Evolutionary conservation across 2,329 filamentous ascomycete genomes (phyloP), one percentile per base, ranked within the genome.

Genomic region (Sclerotinia trifoliorum): DNA sequence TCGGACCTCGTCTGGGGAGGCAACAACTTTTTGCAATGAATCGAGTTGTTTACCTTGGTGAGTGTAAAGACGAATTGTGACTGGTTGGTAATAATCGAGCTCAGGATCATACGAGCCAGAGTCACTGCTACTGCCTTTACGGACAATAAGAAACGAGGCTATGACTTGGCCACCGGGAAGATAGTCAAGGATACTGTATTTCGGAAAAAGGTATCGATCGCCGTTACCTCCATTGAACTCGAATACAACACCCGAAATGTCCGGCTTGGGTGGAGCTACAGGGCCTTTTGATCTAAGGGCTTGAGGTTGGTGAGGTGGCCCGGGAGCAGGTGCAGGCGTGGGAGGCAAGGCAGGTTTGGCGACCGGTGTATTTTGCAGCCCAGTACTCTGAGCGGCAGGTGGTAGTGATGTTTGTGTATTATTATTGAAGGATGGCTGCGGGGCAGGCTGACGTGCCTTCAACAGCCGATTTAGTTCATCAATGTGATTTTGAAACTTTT

Each of bases 181-280:
- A 75, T 87, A 88, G 76, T 95, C 91, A 62, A 94, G 78, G 46
- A 94, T 89, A 78, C 89, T 91, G 76, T 91, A 90, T 72, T 89
- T 91, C 2, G 92, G 92, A 71, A 95, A 94, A 60, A 92, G 80
- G 76, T 91, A 94, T 35, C 91, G 86, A 77, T 94, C 91, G 57
- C 90, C 90, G 3, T 82, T 87, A 46, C 88, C 88, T 58, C 85
- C 85, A 6, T 81, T 77, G 77, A 92, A 92, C 72, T 92, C 89
- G 70, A 93, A 85, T 0, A 90, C 85, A 19, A 91, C 81, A n/a
- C 88, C 87, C 1, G 87, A 84, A 55, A 89, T 84, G 67, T 89
- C 88, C 35, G 85, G 84, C 72, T 85, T 88, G 15, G 79, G 77
- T 2, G 82, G 78, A 10, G 83, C 83, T 2, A 84, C 81, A 1